These are phyloP conservation scores for Arabidopsis lyrata DNA, from an alignment of 441 rosid species.

Conservation along the genomic window DNA sequence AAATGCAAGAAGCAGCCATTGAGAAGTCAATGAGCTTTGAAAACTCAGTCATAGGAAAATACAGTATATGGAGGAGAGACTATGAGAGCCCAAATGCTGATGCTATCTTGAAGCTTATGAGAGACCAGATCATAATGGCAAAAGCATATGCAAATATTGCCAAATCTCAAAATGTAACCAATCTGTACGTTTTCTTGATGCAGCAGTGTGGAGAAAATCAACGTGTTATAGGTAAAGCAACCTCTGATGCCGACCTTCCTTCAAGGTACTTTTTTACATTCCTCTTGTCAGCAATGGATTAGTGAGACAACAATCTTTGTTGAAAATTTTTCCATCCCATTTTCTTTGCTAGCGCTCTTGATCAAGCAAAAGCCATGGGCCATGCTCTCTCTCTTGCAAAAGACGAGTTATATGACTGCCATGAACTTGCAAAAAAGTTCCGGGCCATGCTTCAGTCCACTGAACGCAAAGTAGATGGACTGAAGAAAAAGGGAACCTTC, in stretches of 20 bases:
- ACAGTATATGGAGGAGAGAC: slow-evolving; percentile 95
- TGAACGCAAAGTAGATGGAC: slow-evolving; percentile 63
- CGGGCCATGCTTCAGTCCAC: slow-evolving; percentile 85
- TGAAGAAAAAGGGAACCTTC: slow-evolving; percentile 85
- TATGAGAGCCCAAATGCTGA: slow-evolving; percentile 82
- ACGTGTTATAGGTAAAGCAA: slow-evolving; percentile 74
- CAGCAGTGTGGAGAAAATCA: slow-evolving; percentile 66
- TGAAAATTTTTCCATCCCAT: neutral
- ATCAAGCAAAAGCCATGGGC: slow-evolving; percentile 88
- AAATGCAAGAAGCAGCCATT: slow-evolving; percentile 65
- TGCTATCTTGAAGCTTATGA: slow-evolving; percentile 83
- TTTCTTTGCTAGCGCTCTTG: slow-evolving; percentile 67
- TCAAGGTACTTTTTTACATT: slow-evolving; percentile 60
- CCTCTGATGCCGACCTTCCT: slow-evolving; percentile 79
- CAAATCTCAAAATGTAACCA: slow-evolving; percentile 63
- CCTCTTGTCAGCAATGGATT: slow-evolving; percentile 30
- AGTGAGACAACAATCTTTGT: slow-evolving; percentile 22
- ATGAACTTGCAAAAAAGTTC: slow-evolving; percentile 69
- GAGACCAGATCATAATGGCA: slow-evolving; percentile 95
- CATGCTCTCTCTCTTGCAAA: slow-evolving; percentile 82
- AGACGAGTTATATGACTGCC: slow-evolving; percentile 79
- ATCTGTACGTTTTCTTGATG: slow-evolving; percentile 64
- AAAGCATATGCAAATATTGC: slow-evolving; percentile 92
- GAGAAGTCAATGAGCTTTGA: slow-evolving; percentile 60
- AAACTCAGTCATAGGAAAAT: slow-evolving; percentile 68